These are phyloP conservation scores for Beauveria bassiana DNA, from an alignment of 2,329 filamentous ascomycete species.

Conservation along the genomic window DNA sequence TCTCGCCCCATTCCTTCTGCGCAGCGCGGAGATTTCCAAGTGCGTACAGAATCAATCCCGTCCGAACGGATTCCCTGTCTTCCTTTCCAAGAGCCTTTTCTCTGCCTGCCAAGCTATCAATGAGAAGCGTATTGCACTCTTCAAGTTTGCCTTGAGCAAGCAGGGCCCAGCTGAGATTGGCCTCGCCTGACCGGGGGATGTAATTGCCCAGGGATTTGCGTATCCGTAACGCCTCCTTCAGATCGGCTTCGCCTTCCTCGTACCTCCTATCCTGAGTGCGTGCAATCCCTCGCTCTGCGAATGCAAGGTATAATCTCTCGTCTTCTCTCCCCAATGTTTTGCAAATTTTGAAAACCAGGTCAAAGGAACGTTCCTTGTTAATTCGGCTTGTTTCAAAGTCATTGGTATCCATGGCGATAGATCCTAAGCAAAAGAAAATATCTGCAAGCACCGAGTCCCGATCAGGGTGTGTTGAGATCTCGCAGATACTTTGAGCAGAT, in stretches of 20 bases:
- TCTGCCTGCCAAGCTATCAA: conserved; percentile 7
- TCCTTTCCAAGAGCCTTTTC: conserved; percentile 11
- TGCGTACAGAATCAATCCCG: conserved; percentile 8
- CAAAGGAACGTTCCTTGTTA: conserved; percentile 11
- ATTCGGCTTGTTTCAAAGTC: conserved; percentile 11
- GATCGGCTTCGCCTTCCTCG: conserved; percentile 9
- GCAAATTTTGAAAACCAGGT: conserved; percentile 11
- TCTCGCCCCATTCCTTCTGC: conserved; percentile 8
- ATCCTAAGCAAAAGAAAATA: conserved; percentile 10
- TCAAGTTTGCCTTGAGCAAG: conserved; percentile 12
- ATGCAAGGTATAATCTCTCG: conserved; percentile 13
- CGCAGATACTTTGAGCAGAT: conserved; percentile 8
- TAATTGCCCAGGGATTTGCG: conserved; percentile 12
- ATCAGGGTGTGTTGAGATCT: conserved; percentile 10
- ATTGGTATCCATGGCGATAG: conserved; percentile 12
- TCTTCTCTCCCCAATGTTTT: conserved; percentile 3
- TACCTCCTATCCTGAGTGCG: conserved; percentile 11
- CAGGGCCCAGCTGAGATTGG: conserved; percentile 10
- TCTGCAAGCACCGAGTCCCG: conserved; percentile 12
- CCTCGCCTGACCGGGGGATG: conserved; percentile 12
- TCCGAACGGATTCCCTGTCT: conserved; percentile 10
- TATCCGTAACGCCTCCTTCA: conserved; percentile 9
- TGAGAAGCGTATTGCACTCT: conserved; percentile 11
- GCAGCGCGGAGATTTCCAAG: conserved; percentile 10
- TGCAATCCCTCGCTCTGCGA: conserved; percentile 11